Conservation (phyloP, 2,329 filamentous ascomycete species). For the Tolypocladium nubicola region DNA sequence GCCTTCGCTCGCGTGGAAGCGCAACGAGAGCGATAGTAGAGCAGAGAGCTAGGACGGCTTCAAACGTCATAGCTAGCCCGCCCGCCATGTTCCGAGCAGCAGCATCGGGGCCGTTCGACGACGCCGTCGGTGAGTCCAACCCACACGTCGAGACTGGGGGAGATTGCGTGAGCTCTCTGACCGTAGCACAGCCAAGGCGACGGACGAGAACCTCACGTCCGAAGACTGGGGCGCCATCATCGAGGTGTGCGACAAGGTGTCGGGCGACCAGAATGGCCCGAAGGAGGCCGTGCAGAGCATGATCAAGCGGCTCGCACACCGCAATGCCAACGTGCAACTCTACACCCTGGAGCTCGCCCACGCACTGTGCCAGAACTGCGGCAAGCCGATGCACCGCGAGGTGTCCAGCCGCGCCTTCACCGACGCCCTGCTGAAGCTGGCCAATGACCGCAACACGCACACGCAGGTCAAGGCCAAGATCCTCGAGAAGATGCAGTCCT, state of each 20-base stretch:
- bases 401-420: constrained; percentile 87
- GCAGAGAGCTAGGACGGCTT: neutral
- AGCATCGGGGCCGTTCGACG: constrained; percentile 47
- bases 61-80: constrained; percentile 11
- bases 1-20: neutral
- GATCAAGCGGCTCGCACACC: constrained; percentile 84
- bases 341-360: constrained; percentile 93
- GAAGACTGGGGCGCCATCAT: constrained; percentile 60
- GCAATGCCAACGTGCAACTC: constrained; percentile 91
- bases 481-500: constrained; percentile 89
- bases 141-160: neutral
- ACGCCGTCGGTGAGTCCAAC: constrained; percentile 43
- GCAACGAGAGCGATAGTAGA: neutral
- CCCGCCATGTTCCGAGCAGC: constrained; percentile 48
- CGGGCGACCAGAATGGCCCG: constrained; percentile 44
- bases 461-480: constrained; percentile 96
- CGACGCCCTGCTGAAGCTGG: constrained; percentile 81
- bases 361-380: constrained; percentile 86
- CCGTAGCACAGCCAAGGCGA: constrained; percentile 53
- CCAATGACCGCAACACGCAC: constrained; percentile 91
- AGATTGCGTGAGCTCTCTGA: constrained; percentile 4
- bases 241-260: constrained; percentile 51
- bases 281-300: constrained; percentile 83
- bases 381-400: constrained; percentile 76
- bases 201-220: constrained; percentile 92